A percentile compares a stretch with the other conserved stretches of the same genome.
These are phyloP conservation scores for Eucalyptus tenuipes DNA, from an alignment of 345 rosid genomes.

Conservation along the genomic window DNA sequence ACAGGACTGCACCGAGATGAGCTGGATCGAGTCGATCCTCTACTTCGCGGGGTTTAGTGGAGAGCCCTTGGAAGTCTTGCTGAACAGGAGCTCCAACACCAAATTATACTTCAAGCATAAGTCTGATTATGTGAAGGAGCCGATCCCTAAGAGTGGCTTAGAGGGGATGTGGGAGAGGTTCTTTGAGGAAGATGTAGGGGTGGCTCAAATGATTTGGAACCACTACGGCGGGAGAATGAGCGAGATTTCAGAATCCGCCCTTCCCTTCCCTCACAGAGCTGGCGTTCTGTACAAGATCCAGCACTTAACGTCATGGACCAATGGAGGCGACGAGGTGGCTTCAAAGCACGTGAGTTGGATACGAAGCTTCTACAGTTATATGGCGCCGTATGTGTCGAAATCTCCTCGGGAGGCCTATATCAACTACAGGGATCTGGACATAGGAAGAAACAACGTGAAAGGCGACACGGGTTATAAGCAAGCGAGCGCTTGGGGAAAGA, in stretches of 20 bases:
- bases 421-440: background rate
- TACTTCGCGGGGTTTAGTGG: background rate
- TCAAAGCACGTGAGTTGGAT: conserved; percentile 12
- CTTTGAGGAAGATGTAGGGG: background rate
- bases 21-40: conserved; percentile 30
- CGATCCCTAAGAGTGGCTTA: conserved; percentile 8
- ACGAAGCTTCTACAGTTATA: background rate
- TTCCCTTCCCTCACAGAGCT: conserved; percentile 26
- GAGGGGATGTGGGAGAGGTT: conserved; percentile 8
- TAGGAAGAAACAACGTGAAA: background rate
- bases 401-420: background rate
- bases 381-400: background rate
- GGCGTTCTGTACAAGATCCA: conserved; percentile 16
- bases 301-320: background rate
- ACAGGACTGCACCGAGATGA: conserved; percentile 26
- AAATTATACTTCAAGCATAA: conserved; percentile 2
- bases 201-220: background rate
- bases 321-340: background rate
- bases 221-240: conserved; percentile 33
- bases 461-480: background rate
- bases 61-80: conserved; percentile 1
- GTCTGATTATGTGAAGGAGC: conserved; percentile 14
- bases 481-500: conserved; percentile 22
- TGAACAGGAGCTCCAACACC: background rate
- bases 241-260: conserved; percentile 10